Conservation (phyloP, 805 yeast species). For the Saccharomyces kudriavzevii region DNA sequence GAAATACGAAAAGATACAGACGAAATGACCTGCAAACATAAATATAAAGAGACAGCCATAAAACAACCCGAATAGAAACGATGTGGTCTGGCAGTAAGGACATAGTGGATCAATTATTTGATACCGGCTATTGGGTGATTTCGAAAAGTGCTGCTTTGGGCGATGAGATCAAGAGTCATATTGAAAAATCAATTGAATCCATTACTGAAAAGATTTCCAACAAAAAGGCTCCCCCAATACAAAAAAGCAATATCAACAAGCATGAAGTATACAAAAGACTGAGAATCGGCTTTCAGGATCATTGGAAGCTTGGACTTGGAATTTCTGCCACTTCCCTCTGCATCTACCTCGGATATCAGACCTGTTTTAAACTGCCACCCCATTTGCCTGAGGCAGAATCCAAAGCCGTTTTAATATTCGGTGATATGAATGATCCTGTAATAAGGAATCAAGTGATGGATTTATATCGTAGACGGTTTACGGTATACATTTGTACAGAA, state of each 20-base stretch:
- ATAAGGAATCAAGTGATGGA: constrained; percentile 31
- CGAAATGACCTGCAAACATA: not conserved
- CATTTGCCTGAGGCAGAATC: constrained; percentile 13
- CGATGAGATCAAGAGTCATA: constrained; percentile 6
- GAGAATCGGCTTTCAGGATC: not conserved
- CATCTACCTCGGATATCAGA: constrained; percentile 11
- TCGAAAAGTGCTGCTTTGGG: constrained; percentile 8
- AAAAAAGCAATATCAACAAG: not conserved
- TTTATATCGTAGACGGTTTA: constrained; percentile 28
- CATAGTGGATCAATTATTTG: constrained; percentile 21
- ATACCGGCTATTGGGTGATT: constrained; percentile 11
- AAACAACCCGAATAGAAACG: not conserved
- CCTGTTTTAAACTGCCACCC: constrained; percentile 9
- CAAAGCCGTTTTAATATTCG: constrained; percentile 22
- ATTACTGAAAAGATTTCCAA: not conserved
- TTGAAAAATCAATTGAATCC: constrained; percentile 5
- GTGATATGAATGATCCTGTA: constrained; percentile 31
- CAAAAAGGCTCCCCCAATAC: not conserved
- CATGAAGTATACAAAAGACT: not conserved
- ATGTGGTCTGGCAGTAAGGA: constrained; percentile 9
- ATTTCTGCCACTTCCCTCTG: constrained; percentile 10
- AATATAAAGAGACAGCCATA: not conserved
- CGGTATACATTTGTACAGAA: constrained; percentile 27
- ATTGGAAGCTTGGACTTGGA: constrained; percentile 14
- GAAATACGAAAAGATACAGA: not conserved